Percentiles rank a stretch among this genome's conserved stretches.
These are phyloP conservation scores for Thalia dealbata DNA, from an alignment of 176 grass and related monocot species.

Conservation along the genomic window DNA sequence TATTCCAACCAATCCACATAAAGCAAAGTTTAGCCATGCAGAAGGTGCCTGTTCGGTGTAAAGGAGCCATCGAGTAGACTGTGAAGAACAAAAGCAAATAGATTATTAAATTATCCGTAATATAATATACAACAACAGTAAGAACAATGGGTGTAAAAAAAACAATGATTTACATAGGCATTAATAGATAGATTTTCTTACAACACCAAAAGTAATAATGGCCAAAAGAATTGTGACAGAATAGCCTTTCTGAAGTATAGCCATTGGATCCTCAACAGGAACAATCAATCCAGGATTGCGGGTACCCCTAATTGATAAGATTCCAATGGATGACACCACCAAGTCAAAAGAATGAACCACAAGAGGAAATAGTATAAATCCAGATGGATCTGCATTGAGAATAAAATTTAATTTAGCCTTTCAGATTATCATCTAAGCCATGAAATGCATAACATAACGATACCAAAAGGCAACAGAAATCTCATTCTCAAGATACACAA, in stretches of 20 bases:
- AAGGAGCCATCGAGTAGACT: slow-evolving; percentile 97
- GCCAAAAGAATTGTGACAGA: slow-evolving; percentile 87
- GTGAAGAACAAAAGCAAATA: slow-evolving; percentile 7
- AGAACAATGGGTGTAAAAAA: background rate
- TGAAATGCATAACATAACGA: background rate
- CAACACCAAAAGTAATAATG: slow-evolving; percentile 80
- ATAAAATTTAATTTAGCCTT: background rate
- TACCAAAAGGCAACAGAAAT: background rate
- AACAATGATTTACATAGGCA: background rate
- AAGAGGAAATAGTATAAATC: slow-evolving; percentile 98
- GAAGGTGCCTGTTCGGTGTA: slow-evolving; percentile 98
- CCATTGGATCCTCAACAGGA: slow-evolving; percentile 83
- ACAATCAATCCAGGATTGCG: slow-evolving; percentile 57
- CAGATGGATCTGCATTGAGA: slow-evolving; percentile 84
- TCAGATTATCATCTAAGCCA: background rate
- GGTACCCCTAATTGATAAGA: slow-evolving; percentile 88
- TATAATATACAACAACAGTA: background rate
- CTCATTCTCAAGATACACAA: background rate
- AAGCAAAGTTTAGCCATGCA: slow-evolving; percentile 89
- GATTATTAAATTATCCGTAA: background rate
- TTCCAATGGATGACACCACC: slow-evolving; percentile 93
- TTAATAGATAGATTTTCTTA: slow-evolving; percentile 37
- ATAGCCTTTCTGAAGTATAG: slow-evolving; percentile 95
- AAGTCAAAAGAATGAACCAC: slow-evolving; percentile 98
- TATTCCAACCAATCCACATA: slow-evolving; percentile 95